These are phyloP conservation scores for Suaeda aralocaspica DNA, from an alignment of 148 eudicot species.

Conservation along the genomic window DNA sequence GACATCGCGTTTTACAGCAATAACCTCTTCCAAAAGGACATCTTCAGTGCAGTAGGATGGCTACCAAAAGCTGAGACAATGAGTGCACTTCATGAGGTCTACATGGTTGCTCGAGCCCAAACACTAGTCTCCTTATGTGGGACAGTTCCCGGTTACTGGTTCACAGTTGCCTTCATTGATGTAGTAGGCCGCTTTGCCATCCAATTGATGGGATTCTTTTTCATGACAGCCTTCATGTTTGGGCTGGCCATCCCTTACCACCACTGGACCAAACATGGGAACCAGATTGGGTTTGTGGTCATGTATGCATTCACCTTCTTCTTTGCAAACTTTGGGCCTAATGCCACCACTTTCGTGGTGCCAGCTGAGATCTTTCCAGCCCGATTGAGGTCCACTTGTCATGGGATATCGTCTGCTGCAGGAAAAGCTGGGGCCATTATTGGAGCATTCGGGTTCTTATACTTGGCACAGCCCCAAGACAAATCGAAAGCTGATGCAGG, in stretches of 20 bases:
- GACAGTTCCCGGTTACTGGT: constrained; percentile 92
- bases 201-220: constrained; percentile 69
- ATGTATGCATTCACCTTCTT: constrained; percentile 76
- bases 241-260: constrained; percentile 69
- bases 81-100: constrained; percentile 72
- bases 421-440: constrained; percentile 85
- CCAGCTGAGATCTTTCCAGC: constrained; percentile 94
- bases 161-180: constrained; percentile 65
- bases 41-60: constrained; percentile 72
- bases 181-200: constrained; percentile 54
- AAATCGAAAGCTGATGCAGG: constrained; percentile 48
- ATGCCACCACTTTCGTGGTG: constrained; percentile 77
- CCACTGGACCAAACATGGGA: constrained; percentile 53
- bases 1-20: constrained; percentile 83
- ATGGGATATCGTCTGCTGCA: constrained; percentile 80
- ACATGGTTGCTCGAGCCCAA: constrained; percentile 66
- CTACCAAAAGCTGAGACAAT: constrained; percentile 44
- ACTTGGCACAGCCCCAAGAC: constrained; percentile 48
- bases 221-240: constrained; percentile 83
- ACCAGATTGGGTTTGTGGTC: constrained; percentile 62
- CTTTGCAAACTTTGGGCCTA: constrained; percentile 87
- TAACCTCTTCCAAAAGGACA: constrained; percentile 78
- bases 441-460: constrained; percentile 79
- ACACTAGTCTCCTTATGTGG: constrained; percentile 71
- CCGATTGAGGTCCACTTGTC: constrained; percentile 78